Percentiles rank a stretch among this genome's conserved stretches.
Conservation (phyloP, 305 asterid species). For the Solanum hybrid region DNA sequence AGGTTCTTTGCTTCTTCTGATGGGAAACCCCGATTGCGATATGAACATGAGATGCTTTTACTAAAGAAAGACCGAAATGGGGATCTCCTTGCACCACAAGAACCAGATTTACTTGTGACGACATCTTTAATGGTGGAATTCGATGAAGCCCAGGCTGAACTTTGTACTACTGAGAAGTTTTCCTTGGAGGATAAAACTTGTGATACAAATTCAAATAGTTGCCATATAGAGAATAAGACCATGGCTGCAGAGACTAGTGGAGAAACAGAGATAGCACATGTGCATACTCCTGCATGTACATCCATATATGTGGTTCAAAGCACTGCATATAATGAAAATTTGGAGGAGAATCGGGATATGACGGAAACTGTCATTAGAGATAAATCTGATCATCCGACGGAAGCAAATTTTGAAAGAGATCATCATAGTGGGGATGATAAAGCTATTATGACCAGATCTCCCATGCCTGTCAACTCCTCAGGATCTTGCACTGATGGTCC, state of each 20-base stretch:
- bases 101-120: conserved; percentile 19
- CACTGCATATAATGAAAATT: conserved; percentile 14
- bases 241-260: conserved; percentile 14
- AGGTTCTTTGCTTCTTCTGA: conserved; percentile 8
- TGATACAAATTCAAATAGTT: conserved; percentile 13
- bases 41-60: conserved; percentile 10
- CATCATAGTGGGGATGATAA: conserved; percentile 14
- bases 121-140: conserved; percentile 14
- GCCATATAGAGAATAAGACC: conserved; percentile 8
- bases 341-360: conserved; percentile 17
- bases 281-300: conserved; percentile 21
- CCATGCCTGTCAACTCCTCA: conserved; percentile 17
- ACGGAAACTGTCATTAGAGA: conserved; percentile 12
- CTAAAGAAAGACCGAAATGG: background rate
- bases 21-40: conserved; percentile 11
- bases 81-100: conserved; percentile 15
- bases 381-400: conserved; percentile 11
- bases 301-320: conserved; percentile 11
- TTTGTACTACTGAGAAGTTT: conserved; percentile 6
- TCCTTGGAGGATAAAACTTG: conserved; percentile 4
- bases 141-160: conserved; percentile 14
- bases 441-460: conserved; percentile 17
- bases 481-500: conserved; percentile 14
- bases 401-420: conserved; percentile 17
- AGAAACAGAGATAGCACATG: conserved; percentile 10